A percentile compares a stretch with the other conserved stretches of the same genome.
These are phyloP conservation scores for Mortierella sp. DNA, from an alignment of 371 early-diverging fungal species.

Conservation along the genomic window DNA sequence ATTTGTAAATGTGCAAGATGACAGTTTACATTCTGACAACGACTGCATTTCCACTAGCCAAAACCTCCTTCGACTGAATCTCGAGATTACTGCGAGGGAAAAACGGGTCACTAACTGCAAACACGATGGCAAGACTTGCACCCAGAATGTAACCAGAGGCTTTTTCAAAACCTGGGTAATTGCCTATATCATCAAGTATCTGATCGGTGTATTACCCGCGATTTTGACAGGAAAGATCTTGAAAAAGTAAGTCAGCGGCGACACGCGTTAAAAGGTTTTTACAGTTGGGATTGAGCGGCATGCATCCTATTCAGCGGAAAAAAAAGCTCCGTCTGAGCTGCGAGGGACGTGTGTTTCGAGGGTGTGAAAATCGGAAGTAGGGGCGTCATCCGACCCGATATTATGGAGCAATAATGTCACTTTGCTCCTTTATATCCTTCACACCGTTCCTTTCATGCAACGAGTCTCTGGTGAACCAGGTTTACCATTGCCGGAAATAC, in stretches of 20 bases:
- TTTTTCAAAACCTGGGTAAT: conserved; percentile 81
- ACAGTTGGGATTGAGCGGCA: not conserved
- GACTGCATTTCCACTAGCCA: conserved; percentile 56
- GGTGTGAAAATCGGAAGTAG: not conserved
- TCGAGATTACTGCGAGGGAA: conserved; percentile 60
- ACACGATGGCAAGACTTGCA: conserved; percentile 83
- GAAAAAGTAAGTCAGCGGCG: conserved; percentile 63
- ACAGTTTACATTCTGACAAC: too few species aligned
- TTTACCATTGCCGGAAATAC: too few species aligned
- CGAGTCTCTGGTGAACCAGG: too few species aligned
- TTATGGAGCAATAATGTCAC: not conserved
- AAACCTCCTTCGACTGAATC: conserved; percentile 67
- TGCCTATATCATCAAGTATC: conserved; percentile 80
- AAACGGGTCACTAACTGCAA: conserved; percentile 66
- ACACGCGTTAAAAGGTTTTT: not conserved
- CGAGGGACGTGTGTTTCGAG: too few species aligned
- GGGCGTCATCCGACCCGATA: not conserved
- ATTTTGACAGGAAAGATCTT: conserved; percentile 75
- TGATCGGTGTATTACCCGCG: conserved; percentile 78
- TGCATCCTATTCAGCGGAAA: too few species aligned
- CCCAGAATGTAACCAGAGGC: conserved; percentile 80
- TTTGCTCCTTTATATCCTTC: not conserved
- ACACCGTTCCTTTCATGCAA: too few species aligned
- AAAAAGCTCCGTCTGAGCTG: too few species aligned
- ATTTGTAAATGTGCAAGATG: too few species aligned